Conservation (phyloP, 192 early-diverging fungal genomes). For the Mortierella hygrophila region DNA sequence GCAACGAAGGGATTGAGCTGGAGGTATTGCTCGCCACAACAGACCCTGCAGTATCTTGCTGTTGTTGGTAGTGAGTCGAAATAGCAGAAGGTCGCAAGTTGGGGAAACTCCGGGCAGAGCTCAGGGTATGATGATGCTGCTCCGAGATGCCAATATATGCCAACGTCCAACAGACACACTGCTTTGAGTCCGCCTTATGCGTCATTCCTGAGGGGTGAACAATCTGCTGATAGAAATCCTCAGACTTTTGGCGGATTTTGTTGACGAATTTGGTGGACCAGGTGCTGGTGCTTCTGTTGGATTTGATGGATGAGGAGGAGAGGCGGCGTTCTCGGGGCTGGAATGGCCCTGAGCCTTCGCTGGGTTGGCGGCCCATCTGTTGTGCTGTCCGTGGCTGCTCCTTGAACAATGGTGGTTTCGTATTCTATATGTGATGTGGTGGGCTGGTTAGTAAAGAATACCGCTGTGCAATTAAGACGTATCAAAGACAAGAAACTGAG, state of each 20-base stretch:
- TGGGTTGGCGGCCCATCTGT: slow-evolving; percentile 24
- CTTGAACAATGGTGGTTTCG: slow-evolving; percentile 17
- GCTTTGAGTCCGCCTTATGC: neutral
- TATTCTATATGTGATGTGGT: neutral
- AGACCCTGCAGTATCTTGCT: neutral
- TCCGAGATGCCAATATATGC: slow-evolving; percentile 40
- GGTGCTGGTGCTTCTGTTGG: slow-evolving; percentile 17
- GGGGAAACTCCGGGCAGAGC: slow-evolving; percentile 23
- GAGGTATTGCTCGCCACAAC: neutral
- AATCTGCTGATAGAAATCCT: slow-evolving; percentile 48
- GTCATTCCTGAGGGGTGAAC: slow-evolving; percentile 15
- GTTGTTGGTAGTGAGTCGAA: slow-evolving; percentile 10
- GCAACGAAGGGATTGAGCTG: neutral
- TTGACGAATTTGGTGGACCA: slow-evolving; percentile 50
- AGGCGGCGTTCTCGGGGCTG: slow-evolving; percentile 20
- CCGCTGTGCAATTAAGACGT: neutral
- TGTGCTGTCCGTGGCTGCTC: slow-evolving; percentile 1
- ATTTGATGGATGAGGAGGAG: slow-evolving; percentile 33
- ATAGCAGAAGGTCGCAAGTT: slow-evolving; percentile 31
- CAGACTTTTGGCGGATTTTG: slow-evolving; percentile 49
- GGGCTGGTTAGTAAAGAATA: neutral
- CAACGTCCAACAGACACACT: slow-evolving; percentile 42
- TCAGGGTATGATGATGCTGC: slow-evolving; percentile 25
- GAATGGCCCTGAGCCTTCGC: slow-evolving; percentile 15
- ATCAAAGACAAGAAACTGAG: neutral